Evolutionary conservation across 1,284 basidiomycete genomes (phyloP), one percentile per base, ranked within the genome.

Genomic region (Mycosarcoma maydis): DNA sequence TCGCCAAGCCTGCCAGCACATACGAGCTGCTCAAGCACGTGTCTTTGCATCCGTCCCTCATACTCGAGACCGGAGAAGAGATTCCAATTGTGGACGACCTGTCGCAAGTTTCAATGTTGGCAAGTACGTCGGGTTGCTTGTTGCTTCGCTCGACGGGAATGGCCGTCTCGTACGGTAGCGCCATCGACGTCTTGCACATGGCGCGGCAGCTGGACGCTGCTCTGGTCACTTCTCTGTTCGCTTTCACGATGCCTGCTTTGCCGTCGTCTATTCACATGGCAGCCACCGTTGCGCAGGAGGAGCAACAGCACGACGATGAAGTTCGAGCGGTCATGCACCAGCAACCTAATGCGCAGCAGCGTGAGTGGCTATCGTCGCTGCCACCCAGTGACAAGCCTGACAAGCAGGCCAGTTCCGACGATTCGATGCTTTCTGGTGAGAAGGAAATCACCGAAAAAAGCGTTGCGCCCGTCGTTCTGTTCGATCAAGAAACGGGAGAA

Each of bases 141-240:
- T 17, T 36, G 34, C 5, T 36, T 36, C 34, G 34, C 9, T 36
- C 34, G 10, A 36, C 34, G n/a, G 34, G 34, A n/a, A 19, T 36
- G 34, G 34, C 34, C 17, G 34, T 36, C n/a, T 36, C 34, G 34
- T 36, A 36, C n/a, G 34, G 34, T 17, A 36, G 34, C 34, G 34
- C 34, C 4, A 5, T 36, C 16, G 34, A 36, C n/a, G 34, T 36
- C 17, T 36, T 36, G 34, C 34, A 36, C 8, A 19, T 36, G 34
- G 34, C 34, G 5, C 34, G 34, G 9, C 34, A 36, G 17, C n/a
- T 36, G n/a, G 34, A 36, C 10, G 34, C 34, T 36, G 34, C 34
- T 36, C 34, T 36, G 3, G 34, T 36, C n/a, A 36, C 3, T 36
- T 16, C 34, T 6, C n/a, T 36, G 34, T 36, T 36, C 17, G 34